phyloP scores from a whole-genome alignment of 2,329 filamentous ascomycete species.

The Alternaria postmessia region DNA sequence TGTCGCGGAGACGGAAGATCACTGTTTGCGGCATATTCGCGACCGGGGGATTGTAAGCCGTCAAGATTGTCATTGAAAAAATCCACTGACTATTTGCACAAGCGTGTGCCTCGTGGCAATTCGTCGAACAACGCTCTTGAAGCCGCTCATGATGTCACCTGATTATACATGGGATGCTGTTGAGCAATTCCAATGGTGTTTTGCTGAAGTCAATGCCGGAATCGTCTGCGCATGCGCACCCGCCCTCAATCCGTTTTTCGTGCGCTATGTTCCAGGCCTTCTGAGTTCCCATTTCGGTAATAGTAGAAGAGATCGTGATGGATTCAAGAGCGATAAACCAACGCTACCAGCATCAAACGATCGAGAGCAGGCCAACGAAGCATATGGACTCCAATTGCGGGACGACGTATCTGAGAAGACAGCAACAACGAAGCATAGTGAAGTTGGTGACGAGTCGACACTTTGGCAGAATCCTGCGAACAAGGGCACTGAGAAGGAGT shows the following conservation, averaged over 20 bases:
- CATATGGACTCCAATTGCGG: not conserved
- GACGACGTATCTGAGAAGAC: not conserved
- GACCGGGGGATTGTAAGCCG: constrained; percentile 1
- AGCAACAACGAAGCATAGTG: not conserved
- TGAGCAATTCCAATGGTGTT: not conserved
- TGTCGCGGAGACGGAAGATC: constrained; percentile 4
- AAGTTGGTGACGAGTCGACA: not conserved
- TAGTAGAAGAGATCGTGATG: not conserved
- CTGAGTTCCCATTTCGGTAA: not conserved
- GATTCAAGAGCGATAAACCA: not conserved
- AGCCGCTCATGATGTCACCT: not conserved
- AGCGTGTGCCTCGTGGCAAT: not conserved
- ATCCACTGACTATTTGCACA: not conserved
- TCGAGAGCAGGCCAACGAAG: not conserved
- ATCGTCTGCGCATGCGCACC: constrained; percentile 5
- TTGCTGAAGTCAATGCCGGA: constrained; percentile 2
- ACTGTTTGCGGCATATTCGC: constrained; percentile 1
- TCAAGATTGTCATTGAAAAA: not conserved
- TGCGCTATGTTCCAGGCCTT: not conserved
- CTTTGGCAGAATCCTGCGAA: not conserved
- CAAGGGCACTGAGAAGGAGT: not conserved
- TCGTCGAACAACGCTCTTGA: not conserved
- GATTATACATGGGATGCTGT: constrained; percentile 6
- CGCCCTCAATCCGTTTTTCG: constrained; percentile 2
- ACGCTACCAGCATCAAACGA: not conserved